Evolutionary conservation across 495 filamentous ascomycete species (phyloP), one percentile per base, ranked within the genome.

Genomic region (Talaromyces ruber): DNA sequence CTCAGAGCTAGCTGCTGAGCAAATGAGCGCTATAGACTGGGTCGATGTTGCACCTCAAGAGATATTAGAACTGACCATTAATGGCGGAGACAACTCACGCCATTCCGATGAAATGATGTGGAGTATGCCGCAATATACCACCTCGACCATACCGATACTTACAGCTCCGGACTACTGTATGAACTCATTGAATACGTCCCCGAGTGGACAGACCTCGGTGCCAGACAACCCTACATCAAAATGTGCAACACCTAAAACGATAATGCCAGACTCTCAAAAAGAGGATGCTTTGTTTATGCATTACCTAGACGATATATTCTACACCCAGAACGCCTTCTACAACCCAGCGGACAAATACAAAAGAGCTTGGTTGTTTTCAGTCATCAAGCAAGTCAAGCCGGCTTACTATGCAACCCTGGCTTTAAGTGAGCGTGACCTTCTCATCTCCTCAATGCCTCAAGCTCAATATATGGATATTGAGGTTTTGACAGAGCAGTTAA

Each of bases 281-380:
- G 64, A 65, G 52, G 64, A 62, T 45, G 30, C 37, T 39, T 22
- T 65, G 7, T 64, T 65, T 14, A 65, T 65, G 61, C 64, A 65
- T 39, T 65, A 65, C 55, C 58, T 65, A 6, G 64, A 65, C 55
- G 45, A 61, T 60, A 62, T 65, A 39, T 63, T 65, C 37, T 53
- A 28, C 28, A 25, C 25, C 4, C 50, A 53, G 3, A 14, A 25
- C 34, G 14, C 24, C 22, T 60, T 50, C 43, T 34, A 34, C 58
- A 60, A 25, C 22, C 58, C 58, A 28, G 25, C 26, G 58, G 58
- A 25, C n/a, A 26, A 50, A 14, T 28, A 50, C 6, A 50, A 37
- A 60, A 34, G 24, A 30, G 25, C 43, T 47, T 60, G 58, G 58
- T 14, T 60, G 5, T 60, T 45, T 47, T 51, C 58, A 50, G 43